Base-by-base conservation (phyloP, 768 basidiomycete genomes). In the Lactifluus hygrophoroides region DNA sequence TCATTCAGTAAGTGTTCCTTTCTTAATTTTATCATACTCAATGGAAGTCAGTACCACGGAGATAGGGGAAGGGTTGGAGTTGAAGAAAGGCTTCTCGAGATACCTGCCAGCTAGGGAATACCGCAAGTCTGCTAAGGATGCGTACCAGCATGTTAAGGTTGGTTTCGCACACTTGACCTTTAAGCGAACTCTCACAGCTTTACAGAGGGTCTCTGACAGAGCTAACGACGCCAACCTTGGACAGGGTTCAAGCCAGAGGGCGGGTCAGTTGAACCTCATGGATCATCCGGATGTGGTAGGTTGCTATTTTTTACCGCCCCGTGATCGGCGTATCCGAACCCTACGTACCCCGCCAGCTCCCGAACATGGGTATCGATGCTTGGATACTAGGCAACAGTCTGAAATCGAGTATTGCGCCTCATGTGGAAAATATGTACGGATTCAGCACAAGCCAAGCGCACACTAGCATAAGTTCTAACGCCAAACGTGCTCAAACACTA, bases 71-170 rank as follows among this genome's bases (percentile, higher is more conserved):
- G 58, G 54, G 21, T n/a, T 60, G 17, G 42, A 42, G 5, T 25
- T 21, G 16, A 60, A 44, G 28, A 50, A 16, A 30, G 43, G 54
- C 19, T 1, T 56, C 14, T 8, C 53, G 14, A 54, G 11, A 40
- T 60, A n/a, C 21, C 27, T 50, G n/a, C 58, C 50, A 21, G 54
- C 54, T 6, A 40, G 42, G 7, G 54, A 60, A 37, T 60, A 32
- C 34, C 14, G 19, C 21, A 55, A 51, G 11, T 5, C 25, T 1
- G 34, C 58, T 2, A 55, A 60, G 25, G 54, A 38, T 3, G 28
- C 58, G 21, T 27, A 21, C 5, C n/a, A 25, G 2, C 52, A 35
- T 45, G 43, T 56, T 4, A 38, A 56, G 58, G 58, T 60, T 1
- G 5, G 10, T 0, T 38, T n/a, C 3, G n/a, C 34, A 11, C 11